Evolutionary conservation across 257 asterid genomes (phyloP).

Genomic region (Petunia axillaris): DNA sequence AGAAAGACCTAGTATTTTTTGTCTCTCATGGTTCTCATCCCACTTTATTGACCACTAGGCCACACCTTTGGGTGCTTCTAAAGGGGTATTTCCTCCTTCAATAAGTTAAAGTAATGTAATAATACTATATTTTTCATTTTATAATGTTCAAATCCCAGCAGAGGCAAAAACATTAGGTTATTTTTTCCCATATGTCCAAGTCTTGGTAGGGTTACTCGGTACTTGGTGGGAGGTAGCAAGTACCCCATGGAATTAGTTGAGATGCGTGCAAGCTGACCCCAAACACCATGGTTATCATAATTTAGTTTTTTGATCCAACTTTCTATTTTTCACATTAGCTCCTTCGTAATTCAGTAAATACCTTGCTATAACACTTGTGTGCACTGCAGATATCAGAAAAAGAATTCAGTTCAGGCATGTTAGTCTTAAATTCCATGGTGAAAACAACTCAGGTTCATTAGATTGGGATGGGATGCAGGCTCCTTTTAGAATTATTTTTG

Average conservation of each 20-base stretch:
- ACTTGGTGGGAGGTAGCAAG: no score
- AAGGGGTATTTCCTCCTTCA: neutral
- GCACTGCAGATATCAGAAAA: neutral
- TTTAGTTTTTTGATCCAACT: neutral
- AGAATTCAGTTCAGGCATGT: neutral
- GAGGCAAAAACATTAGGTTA: no score
- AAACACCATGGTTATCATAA: no score
- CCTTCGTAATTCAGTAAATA: neutral
- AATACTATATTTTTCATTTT: neutral
- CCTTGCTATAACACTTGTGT: neutral
- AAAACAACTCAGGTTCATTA: slow-evolving; percentile 4
- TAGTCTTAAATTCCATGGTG: neutral
- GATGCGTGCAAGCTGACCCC: no score
- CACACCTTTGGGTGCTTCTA: no score
- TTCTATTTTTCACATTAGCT: slow-evolving; percentile 2
- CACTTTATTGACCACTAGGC: no score
- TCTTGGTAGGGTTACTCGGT: no score
- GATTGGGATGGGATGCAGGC: neutral
- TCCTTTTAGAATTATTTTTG: neutral
- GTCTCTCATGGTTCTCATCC: no score
- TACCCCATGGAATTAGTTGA: no score
- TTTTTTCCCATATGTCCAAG: no score
- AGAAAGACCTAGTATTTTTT: no score
- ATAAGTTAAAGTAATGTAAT: neutral
- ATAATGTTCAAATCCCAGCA: neutral